Conservation (phyloP, 2,329 filamentous ascomycete genomes). For the Ophiostoma sp. region DNA sequence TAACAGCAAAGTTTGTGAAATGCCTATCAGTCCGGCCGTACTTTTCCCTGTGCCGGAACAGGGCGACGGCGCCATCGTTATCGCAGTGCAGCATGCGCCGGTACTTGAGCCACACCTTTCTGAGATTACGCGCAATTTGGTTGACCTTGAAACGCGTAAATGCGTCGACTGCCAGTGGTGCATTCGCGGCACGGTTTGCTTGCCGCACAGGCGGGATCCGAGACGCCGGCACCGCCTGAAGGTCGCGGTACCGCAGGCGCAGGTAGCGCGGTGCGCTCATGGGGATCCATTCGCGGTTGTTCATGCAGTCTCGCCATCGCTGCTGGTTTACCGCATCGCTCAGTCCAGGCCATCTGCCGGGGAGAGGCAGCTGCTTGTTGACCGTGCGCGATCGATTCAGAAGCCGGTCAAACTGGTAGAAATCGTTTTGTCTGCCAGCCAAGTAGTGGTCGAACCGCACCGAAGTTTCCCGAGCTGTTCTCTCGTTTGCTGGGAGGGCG, state of each 20-base stretch:
- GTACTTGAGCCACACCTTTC: neutral
- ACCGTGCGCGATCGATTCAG: too few species aligned
- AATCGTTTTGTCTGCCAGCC: neutral
- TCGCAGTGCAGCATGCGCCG: neutral
- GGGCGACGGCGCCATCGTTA: neutral
- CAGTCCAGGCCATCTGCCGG: neutral
- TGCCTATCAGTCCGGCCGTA: neutral
- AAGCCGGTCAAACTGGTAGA: too few species aligned
- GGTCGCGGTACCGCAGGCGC: too few species aligned
- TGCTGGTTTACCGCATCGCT: neutral
- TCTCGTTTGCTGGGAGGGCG: neutral
- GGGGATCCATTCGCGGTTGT: too few species aligned
- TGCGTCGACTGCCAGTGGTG: neutral
- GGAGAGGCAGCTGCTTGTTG: neutral
- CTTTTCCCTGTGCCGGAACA: neutral
- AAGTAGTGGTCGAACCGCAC: neutral
- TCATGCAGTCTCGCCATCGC: neutral
- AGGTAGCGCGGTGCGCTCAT: neutral
- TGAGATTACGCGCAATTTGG: neutral
- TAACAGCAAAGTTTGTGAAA: neutral
- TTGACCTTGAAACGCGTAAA: neutral
- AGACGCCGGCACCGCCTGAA: too few species aligned
- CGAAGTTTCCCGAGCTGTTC: neutral
- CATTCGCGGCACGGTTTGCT: too few species aligned
- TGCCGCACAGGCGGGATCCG: too few species aligned